Conservation (phyloP, 2,329 filamentous ascomycete species). For the Mariannaea elegans region DNA sequence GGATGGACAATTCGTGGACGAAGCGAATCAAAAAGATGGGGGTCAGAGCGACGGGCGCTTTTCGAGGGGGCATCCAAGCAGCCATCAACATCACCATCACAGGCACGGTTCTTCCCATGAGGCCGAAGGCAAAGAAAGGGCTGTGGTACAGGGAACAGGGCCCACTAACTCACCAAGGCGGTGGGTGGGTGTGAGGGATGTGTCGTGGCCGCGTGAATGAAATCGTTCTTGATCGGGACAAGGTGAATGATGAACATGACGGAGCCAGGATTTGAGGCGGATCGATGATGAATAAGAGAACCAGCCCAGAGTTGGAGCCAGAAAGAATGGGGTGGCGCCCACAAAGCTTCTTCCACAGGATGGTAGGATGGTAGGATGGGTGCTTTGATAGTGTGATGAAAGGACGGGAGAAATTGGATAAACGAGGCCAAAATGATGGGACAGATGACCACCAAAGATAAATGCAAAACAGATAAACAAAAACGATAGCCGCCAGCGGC, state of each 20-base stretch:
- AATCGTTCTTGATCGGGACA: conserved; percentile 22
- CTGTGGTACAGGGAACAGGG: conserved; percentile 36
- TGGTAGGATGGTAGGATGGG: conserved; percentile 8
- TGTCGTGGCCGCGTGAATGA: conserved; percentile 33
- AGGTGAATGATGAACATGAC: conserved; percentile 2
- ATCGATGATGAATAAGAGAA: conserved; percentile 8
- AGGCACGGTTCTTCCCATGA: neutral
- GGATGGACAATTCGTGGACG: neutral
- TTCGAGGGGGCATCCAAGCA: neutral
- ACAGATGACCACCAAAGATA: conserved; percentile 11
- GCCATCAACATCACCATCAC: conserved; percentile 19
- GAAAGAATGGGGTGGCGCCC: conserved; percentile 1
- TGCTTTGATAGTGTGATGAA: no score
- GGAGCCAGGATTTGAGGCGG: conserved; percentile 6
- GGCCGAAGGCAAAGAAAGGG: conserved; percentile 10
- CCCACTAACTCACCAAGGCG: conserved; percentile 34
- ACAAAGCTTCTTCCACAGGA: conserved; percentile 18
- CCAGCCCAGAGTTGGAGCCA: neutral
- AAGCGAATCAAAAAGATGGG: conserved; percentile 1
- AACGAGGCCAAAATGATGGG: conserved; percentile 8
- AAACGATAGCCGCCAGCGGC: neutral
- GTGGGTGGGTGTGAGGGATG: conserved; percentile 34
- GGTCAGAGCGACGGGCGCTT: conserved; percentile 13
- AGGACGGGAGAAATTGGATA: neutral
- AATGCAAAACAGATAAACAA: conserved; percentile 3